Evolutionary conservation across 2,329 filamentous ascomycete genomes (phyloP).

Genomic region (Ascochyta koolunga): DNA sequence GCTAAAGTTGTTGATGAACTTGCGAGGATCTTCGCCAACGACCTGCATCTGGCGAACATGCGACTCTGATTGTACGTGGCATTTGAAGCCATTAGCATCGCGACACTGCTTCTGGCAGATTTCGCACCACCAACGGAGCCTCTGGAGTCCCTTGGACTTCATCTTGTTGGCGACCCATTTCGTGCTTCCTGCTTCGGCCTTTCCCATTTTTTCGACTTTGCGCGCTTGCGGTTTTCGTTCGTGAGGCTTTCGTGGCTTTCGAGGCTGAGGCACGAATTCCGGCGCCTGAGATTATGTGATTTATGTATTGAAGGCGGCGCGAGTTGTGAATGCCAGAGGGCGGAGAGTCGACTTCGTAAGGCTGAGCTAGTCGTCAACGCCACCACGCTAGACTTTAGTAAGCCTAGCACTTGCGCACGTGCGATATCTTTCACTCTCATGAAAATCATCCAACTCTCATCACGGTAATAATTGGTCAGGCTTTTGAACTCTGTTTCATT

Average conservation of each 20-base stretch:
- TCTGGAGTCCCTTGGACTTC: conserved; percentile 67
- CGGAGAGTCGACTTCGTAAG: conserved; percentile 5
- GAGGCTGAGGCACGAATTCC: neutral
- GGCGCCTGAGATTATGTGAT: neutral
- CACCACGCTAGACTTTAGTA: conserved; percentile 2
- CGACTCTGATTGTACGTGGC: conserved; percentile 82
- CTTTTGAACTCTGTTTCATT: neutral
- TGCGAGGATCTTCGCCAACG: conserved; percentile 85
- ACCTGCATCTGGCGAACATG: conserved; percentile 90
- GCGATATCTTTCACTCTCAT: neutral
- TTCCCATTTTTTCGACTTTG: conserved; percentile 67
- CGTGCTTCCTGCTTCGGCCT: conserved; percentile 89
- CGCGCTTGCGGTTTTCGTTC: neutral
- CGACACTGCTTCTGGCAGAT: conserved; percentile 78
- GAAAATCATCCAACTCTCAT: neutral
- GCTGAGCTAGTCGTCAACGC: conserved; percentile 9
- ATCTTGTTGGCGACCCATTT: conserved; percentile 91
- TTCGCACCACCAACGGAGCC: conserved; percentile 88
- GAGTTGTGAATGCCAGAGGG: neutral
- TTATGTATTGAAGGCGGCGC: neutral
- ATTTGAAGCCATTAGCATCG: conserved; percentile 75
- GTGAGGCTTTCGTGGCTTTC: neutral
- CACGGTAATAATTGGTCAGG: too few species aligned
- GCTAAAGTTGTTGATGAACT: conserved; percentile 81
- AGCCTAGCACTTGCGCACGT: neutral